These are phyloP conservation scores for Bryum argenteum DNA, from an alignment of 225 moss, liverwort and hornwort genomes.

Conservation along the genomic window DNA sequence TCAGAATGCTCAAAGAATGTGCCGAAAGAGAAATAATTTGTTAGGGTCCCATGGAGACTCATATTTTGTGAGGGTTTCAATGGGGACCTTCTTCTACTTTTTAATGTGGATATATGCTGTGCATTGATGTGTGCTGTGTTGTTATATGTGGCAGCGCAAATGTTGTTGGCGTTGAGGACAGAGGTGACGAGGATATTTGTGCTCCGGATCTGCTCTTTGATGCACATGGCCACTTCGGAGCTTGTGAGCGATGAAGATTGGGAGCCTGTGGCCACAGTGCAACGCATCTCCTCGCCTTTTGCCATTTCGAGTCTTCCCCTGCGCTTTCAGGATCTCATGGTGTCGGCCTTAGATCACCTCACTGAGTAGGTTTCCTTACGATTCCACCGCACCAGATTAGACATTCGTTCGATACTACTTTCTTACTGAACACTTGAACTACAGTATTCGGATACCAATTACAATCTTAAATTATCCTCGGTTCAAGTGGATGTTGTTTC, in stretches of 20 bases:
- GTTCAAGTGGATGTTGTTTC: no score
- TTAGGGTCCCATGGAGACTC: no score
- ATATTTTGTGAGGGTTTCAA: no score
- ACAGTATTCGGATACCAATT: not conserved
- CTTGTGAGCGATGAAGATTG: conserved; percentile 85
- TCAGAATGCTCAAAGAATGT: no score
- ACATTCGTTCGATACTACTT: not conserved
- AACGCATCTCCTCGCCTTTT: conserved; percentile 75
- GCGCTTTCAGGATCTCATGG: conserved; percentile 82
- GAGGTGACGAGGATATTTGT: conserved; percentile 93
- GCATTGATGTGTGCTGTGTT: conserved; percentile 7
- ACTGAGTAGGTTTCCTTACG: conserved; percentile 51
- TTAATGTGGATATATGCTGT: not conserved
- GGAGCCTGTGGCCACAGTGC: conserved; percentile 86
- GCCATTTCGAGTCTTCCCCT: conserved; percentile 87
- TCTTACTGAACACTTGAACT: no score
- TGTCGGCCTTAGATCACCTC: conserved; percentile 84
- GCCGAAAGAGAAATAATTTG: no score
- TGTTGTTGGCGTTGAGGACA: conserved; percentile 78
- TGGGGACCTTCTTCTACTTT: no score
- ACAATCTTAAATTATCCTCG: no score
- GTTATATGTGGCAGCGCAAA: conserved; percentile 75
- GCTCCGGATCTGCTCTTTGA: conserved; percentile 79
- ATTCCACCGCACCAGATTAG: not conserved
- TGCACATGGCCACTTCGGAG: conserved; percentile 81